Base-by-base conservation (phyloP, 805 yeast genomes). In the Metschnikowia cubensis region DNA sequence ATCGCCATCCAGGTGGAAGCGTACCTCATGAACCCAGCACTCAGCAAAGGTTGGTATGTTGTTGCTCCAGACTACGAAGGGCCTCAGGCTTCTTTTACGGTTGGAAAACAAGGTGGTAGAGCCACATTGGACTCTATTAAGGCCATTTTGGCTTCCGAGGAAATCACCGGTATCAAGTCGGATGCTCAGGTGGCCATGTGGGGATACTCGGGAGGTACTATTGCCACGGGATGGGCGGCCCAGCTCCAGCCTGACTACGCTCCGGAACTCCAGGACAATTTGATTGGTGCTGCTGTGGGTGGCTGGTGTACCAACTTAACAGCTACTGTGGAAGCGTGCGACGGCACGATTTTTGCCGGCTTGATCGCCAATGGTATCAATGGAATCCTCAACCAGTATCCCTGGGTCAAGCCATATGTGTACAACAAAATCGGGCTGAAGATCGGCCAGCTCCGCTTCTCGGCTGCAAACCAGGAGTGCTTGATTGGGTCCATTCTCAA, bases 161-260 rank as follows among this genome's bases (percentile, higher is more conserved):
- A 56, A 22, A 33, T 49, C n/a, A 55, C 68, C 1, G 64, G 64
- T 2, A 41, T 65, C 11, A 35, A 50, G 11, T 14, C 51, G 2
- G 53, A 58, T 33, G 64, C 71, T 21, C 45, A 51, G 29, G 59
- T 55, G 17, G 59, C 50, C 11, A 35, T 70, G 40, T 68, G 68
- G 68, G 76, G 76, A 0, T 71, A 65, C 48, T 66, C 72, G 2
- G 76, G 76, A 10, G 75, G 74, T 5, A 59, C 71, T 1, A 50
- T 69, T 32, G 71, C 75, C 8, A 46, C 68, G 15, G 64, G 68
- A 7, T 71, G 75, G 75, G 74, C 74, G 11, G 66, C 69, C 2
- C 60, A 66, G 14, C 54, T 68, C 32, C 72, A 67, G 50, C 73
- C 73, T 6, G 43, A 51, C 2, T 70, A 70, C 48, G 74, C 74